Percentiles rank a stretch among this genome's conserved stretches.
Evolutionary conservation across 306 rosid genomes (phyloP).

Genomic region (Gastrolobium bilobum): DNA sequence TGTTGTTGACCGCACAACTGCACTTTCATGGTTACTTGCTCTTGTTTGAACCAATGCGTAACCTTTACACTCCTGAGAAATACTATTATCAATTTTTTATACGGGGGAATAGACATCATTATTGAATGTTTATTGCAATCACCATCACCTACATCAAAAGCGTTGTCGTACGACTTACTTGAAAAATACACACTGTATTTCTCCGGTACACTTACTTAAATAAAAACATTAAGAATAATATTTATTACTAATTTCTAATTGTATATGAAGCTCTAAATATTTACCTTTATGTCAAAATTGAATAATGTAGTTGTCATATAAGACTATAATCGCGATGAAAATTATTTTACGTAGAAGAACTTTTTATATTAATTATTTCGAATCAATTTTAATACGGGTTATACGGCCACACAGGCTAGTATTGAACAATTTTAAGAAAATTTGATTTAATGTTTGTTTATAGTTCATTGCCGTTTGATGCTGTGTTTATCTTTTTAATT

Average conservation of each 20-base stretch:
- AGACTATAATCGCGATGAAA: neutral
- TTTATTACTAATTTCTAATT: neutral
- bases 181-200: slow-evolving; percentile 4
- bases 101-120: neutral
- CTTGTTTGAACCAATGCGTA: neutral
- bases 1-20: neutral
- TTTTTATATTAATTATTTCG: neutral
- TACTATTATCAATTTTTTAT: neutral
- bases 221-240: neutral
- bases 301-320: neutral
- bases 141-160: slow-evolving; percentile 25
- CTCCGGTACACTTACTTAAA: neutral
- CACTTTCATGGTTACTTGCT: neutral
- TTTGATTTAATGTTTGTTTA: too few relatives aligned
- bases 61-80: neutral
- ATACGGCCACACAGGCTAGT: too few relatives aligned
- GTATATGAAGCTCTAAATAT: neutral
- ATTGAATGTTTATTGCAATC: slow-evolving; percentile 11
- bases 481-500: too few relatives aligned
- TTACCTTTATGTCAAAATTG: neutral
- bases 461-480: too few relatives aligned
- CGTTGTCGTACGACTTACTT: neutral
- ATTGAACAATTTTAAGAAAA: too few relatives aligned
- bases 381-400: too few relatives aligned
- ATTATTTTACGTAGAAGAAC: neutral